Percentiles rank a stretch among this genome's conserved stretches.
These are phyloP conservation scores for Fusarium tuaranense DNA, from an alignment of 2,329 filamentous ascomycete species.

Conservation along the genomic window DNA sequence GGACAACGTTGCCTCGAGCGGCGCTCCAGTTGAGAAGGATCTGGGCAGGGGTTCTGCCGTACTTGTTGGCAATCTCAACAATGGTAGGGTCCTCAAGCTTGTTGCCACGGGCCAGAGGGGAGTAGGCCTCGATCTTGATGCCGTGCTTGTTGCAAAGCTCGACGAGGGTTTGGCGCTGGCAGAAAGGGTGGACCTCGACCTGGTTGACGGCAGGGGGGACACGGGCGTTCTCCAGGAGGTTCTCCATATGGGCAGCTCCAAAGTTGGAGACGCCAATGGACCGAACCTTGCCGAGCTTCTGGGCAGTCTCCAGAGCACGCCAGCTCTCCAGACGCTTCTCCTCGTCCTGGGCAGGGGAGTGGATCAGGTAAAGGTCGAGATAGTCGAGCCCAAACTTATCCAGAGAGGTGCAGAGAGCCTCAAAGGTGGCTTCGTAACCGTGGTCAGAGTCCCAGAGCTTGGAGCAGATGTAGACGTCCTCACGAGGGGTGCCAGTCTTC, in stretches of 20 bases:
- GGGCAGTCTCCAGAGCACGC: constrained; percentile 76
- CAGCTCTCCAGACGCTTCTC: constrained; percentile 78
- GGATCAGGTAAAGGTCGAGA: constrained; percentile 78
- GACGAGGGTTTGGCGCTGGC: constrained; percentile 71
- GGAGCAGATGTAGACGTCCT: constrained; percentile 75
- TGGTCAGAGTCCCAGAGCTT: constrained; percentile 72
- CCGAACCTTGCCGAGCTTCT: constrained; percentile 71
- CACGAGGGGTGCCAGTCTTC: constrained; percentile 71
- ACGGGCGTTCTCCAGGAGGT: constrained; percentile 65
- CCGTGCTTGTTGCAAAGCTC: constrained; percentile 66
- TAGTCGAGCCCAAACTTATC: constrained; percentile 74
- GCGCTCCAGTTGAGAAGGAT: constrained; percentile 37
- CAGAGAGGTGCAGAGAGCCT: constrained; percentile 74
- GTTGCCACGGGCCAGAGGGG: constrained; percentile 44
- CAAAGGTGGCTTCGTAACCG: constrained; percentile 62
- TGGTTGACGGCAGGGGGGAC: constrained; percentile 79
- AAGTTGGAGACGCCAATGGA: constrained; percentile 86
- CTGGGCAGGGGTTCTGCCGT: constrained; percentile 31
- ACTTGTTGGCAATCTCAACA: constrained; percentile 36
- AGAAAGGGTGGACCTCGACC: constrained; percentile 82
- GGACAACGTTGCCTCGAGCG: constrained; percentile 31
- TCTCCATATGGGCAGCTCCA: constrained; percentile 71
- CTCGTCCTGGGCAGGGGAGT: constrained; percentile 75
- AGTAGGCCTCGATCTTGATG: constrained; percentile 71
- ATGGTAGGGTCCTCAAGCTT: constrained; percentile 64